Evolutionary conservation across 2,329 filamentous ascomycete genomes (phyloP).

Genomic region (Blastomyces silverae): DNA sequence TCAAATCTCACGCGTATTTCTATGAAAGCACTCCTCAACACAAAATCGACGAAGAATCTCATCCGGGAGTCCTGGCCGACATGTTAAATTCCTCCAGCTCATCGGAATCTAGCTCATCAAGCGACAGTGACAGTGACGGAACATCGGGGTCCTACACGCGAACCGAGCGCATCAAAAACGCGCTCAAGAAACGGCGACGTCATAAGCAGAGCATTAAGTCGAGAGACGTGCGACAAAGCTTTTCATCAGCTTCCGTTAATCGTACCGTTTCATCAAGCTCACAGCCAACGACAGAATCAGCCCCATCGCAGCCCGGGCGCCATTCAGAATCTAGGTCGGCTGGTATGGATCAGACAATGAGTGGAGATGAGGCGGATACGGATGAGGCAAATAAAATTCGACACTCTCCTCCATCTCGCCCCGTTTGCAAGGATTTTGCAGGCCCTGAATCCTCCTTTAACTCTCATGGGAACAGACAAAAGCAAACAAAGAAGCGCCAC

Average conservation of each 20-base stretch:
- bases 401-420: conserved; percentile 19
- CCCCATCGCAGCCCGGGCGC: background rate
- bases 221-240: conserved; percentile 49
- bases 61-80: conserved; percentile 74
- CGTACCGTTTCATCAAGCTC: conserved; percentile 32
- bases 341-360: conserved; percentile 27
- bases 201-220: conserved; percentile 73
- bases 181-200: conserved; percentile 61
- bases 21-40: conserved; percentile 89
- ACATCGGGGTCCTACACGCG: conserved; percentile 59
- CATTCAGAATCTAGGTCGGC: background rate
- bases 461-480: conserved; percentile 20
- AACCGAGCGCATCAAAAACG: conserved; percentile 66
- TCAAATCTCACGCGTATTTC: conserved; percentile 86
- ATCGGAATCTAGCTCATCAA: conserved; percentile 50
- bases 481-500: conserved; percentile 42
- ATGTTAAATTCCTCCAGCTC: conserved; percentile 67
- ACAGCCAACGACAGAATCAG: conserved; percentile 17
- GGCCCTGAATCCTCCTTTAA: background rate
- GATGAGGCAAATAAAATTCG: conserved; percentile 39
- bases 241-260: conserved; percentile 41
- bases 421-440: conserved; percentile 42
- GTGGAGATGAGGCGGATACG: conserved; percentile 50
- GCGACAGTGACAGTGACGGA: conserved; percentile 56
- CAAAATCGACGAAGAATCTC: conserved; percentile 84